These are phyloP conservation scores for Leccinum huronense DNA, from an alignment of 1,284 basidiomycete species.

Conservation along the genomic window DNA sequence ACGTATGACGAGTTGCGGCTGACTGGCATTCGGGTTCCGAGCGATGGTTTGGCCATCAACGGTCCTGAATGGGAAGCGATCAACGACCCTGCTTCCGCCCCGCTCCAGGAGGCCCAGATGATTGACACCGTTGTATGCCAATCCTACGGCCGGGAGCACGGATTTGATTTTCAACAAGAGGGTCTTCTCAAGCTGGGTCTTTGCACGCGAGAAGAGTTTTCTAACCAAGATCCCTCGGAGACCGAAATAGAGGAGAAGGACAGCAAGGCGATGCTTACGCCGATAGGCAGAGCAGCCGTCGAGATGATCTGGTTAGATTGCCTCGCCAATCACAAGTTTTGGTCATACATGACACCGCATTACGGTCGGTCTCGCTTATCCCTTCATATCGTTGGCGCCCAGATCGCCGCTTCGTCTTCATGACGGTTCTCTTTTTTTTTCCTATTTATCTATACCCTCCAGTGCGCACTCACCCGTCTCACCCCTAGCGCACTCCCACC, in stretches of 20 bases:
- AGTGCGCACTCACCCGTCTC: too few species aligned
- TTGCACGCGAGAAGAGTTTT: slow-evolving; percentile 37
- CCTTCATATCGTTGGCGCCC: neutral
- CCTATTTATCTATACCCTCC: slow-evolving; percentile 10
- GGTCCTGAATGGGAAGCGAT: slow-evolving; percentile 61
- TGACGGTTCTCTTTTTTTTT: neutral
- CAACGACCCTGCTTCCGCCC: slow-evolving; percentile 13
- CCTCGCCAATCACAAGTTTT: slow-evolving; percentile 71
- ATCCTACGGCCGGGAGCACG: slow-evolving; percentile 59
- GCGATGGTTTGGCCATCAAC: slow-evolving; percentile 62
- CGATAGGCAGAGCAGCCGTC: slow-evolving; percentile 70
- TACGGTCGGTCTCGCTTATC: neutral
- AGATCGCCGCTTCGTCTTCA: slow-evolving; percentile 1
- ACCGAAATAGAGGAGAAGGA: slow-evolving; percentile 42
- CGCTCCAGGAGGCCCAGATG: slow-evolving; percentile 15
- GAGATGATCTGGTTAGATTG: slow-evolving; percentile 83
- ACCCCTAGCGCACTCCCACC: too few species aligned
- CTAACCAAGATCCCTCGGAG: slow-evolving; percentile 21
- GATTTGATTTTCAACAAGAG: slow-evolving; percentile 68
- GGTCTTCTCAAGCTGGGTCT: slow-evolving; percentile 68
- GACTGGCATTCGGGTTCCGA: slow-evolving; percentile 69
- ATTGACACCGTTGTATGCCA: slow-evolving; percentile 55
- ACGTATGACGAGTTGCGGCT: slow-evolving; percentile 65
- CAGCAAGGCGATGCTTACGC: slow-evolving; percentile 49
- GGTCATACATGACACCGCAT: slow-evolving; percentile 29